Conservation (phyloP, 345 rosid genomes). For the Hypericum androsaemum region DNA sequence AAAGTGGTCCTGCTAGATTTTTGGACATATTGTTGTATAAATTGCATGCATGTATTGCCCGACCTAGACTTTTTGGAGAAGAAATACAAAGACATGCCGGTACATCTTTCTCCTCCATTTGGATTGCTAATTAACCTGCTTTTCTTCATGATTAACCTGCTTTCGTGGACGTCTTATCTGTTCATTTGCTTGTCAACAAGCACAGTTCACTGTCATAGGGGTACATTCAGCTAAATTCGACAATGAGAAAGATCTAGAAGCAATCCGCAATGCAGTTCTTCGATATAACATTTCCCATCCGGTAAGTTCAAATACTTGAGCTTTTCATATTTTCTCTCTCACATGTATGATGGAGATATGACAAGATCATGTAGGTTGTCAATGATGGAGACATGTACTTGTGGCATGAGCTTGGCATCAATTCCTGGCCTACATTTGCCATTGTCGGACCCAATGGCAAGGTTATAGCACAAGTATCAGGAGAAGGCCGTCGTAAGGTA, state of each 20-base stretch:
- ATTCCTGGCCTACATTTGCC: slow-evolving; percentile 95
- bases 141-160: not conserved
- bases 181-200: slow-evolving; percentile 6
- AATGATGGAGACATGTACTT: slow-evolving; percentile 90
- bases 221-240: slow-evolving; percentile 97
- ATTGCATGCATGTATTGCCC: slow-evolving; percentile 88
- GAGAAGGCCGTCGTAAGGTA: slow-evolving; percentile 90
- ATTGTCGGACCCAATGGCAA: slow-evolving; percentile 79
- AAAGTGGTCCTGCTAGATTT: slow-evolving; percentile 90
- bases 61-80: slow-evolving; percentile 84
- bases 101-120: slow-evolving; percentile 24
- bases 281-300: slow-evolving; percentile 83
- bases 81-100: slow-evolving; percentile 80
- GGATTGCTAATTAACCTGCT: not conserved
- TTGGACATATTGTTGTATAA: slow-evolving; percentile 97
- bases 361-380: slow-evolving; percentile 48
- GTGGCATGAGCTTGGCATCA: slow-evolving; percentile 87
- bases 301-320: slow-evolving; percentile 31
- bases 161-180: not conserved
- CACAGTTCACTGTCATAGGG: slow-evolving; percentile 84
- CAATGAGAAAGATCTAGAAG: slow-evolving; percentile 92
- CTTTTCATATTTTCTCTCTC: not conserved
- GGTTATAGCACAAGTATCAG: slow-evolving; percentile 71
- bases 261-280: slow-evolving; percentile 81
- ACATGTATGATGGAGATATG: too few relatives aligned